Evolutionary conservation across 2,329 filamentous ascomycete species (phyloP).

Genomic region (Penicillium brevicompactum): DNA sequence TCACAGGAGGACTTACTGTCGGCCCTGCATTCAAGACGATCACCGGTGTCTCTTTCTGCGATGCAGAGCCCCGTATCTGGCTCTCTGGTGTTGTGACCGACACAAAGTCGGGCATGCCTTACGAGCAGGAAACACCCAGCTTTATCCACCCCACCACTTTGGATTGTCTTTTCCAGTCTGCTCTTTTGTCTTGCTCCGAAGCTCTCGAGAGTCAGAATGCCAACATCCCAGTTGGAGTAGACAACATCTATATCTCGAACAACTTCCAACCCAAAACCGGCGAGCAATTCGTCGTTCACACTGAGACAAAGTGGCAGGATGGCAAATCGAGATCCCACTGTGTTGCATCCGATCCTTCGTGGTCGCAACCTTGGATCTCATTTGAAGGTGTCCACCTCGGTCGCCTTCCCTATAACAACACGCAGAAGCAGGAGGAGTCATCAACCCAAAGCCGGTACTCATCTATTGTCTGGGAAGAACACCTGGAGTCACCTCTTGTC

Average conservation of each 20-base stretch:
- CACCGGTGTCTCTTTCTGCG: constrained; percentile 13
- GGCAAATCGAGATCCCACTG: constrained; percentile 17
- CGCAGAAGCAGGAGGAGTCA: constrained; percentile 9
- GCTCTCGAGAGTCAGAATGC: constrained; percentile 16
- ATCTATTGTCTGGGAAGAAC: constrained; percentile 18
- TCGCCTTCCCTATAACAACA: constrained; percentile 19
- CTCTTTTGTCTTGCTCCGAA: constrained; percentile 19
- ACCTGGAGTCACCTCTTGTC: constrained; percentile 17
- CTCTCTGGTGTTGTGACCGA: constrained; percentile 17
- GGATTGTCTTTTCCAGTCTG: constrained; percentile 26
- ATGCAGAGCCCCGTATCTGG: constrained; percentile 15
- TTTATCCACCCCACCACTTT: constrained; percentile 25
- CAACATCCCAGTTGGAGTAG: constrained; percentile 22
- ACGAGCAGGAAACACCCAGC: constrained; percentile 16
- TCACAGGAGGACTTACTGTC: constrained; percentile 20
- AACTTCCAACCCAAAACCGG: constrained; percentile 16
- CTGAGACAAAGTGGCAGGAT: constrained; percentile 16
- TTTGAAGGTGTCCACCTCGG: constrained; percentile 25
- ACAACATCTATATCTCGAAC: constrained; percentile 20
- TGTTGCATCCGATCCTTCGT: constrained; percentile 18
- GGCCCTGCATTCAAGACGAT: constrained; percentile 21
- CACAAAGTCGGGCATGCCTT: constrained; percentile 19
- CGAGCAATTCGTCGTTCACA: constrained; percentile 20
- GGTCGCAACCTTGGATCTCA: constrained; percentile 19
- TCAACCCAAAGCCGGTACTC: constrained; percentile 12